Base-by-base conservation (phyloP, 2,329 filamentous ascomycete genomes). In the Chaetomium sp. region DNA sequence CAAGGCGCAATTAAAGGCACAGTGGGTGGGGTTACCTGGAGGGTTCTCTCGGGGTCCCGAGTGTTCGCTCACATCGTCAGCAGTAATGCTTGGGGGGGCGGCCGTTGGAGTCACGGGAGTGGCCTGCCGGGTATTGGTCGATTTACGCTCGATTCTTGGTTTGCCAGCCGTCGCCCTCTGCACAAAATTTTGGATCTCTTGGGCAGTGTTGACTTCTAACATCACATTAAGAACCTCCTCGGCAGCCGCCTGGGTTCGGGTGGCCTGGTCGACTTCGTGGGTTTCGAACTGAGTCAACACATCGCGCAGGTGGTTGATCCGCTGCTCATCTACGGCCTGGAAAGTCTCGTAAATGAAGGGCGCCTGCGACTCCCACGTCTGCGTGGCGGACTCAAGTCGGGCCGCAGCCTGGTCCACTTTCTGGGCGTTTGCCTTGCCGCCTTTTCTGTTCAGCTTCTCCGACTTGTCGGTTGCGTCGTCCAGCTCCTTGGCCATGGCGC, bases 321-420 rank as follows among this genome's bases (percentile, higher is more conserved):
- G 84, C 64, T 82, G 86, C 74, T 99, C 94, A 68, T 99, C 94
- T 36, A 95, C 76, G 5, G 89, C 87, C 70, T 99, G 94, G 33
- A 99, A 81, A 58, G 86, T 88, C 72, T 99, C 94, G 67, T 95
- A 96, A 58, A 96, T 87, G 71, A 89, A 97, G 1, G 94, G 94
- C 11, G 94, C 90, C 70, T 96, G 91, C 0, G 90, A 91, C 54
- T 96, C 86, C 94, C 94, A 99, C 68, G 95, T 88, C 62, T 86
- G 81, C 45, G 79, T 82, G n/a, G 90, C 87, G 58, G 84, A 84
- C 61, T 95, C 88, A 44, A 95, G 81, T 61, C 85, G 86, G 14
- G 82, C 76, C 9, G 82, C 79, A 10, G 90, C 91, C 59, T 79
- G 80, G 44, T 91, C 88, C 41, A 94, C 81, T 71, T 94, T 95